Evolutionary conservation across 2,329 filamentous ascomycete species (phyloP), one percentile per base, ranked within the genome.

Genomic region (Fusarium graminum): DNA sequence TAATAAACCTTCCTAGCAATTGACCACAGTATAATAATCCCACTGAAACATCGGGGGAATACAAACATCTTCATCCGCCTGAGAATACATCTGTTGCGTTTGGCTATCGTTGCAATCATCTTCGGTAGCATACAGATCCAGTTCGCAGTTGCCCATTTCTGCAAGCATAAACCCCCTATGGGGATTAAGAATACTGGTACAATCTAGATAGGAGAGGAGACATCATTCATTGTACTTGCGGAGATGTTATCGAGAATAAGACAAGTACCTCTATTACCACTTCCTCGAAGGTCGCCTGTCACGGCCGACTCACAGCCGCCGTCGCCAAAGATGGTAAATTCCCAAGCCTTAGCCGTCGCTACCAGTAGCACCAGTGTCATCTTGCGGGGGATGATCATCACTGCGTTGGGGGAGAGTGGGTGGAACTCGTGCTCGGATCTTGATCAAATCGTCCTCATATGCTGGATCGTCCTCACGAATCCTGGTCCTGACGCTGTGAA

Each of bases 361-460:
- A 4, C 29, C 29, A 56, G 12, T 0, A 42, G 7, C 12, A 52
- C 14, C 5, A 42, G 25, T 4, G 4, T 16, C 13, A n/a, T 26
- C 14, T 42, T 29, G 14, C 3, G 25, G 9, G 25, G 7, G 17
- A 36, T n/a, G 4, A 34, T 29, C 28, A 41, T 41, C n/a, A 4
- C 34, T 40, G 36, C 19, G 30, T 34, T 30, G 34, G 12, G n/a
- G 2, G 26, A 28, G 26, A 30, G 17, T 25, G 25, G 13, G 28
- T 7, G 19, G 22, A 34, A 34, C 29, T 6, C 28, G 44, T 16
- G 38, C 46, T 30, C 53, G 46, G 17, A 56, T 0, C 1, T 11
- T 53, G 19, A 56, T 38, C 2, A 56, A 16, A 9, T 43, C 29
- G 17, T 53, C 47, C 38, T 56, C 10, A 2, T 56, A 56, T 4